Percentiles rank a stretch among this genome's conserved stretches.
These are phyloP conservation scores for Amanita phalloides DNA, from an alignment of 768 basidiomycete genomes.

Conservation along the genomic window DNA sequence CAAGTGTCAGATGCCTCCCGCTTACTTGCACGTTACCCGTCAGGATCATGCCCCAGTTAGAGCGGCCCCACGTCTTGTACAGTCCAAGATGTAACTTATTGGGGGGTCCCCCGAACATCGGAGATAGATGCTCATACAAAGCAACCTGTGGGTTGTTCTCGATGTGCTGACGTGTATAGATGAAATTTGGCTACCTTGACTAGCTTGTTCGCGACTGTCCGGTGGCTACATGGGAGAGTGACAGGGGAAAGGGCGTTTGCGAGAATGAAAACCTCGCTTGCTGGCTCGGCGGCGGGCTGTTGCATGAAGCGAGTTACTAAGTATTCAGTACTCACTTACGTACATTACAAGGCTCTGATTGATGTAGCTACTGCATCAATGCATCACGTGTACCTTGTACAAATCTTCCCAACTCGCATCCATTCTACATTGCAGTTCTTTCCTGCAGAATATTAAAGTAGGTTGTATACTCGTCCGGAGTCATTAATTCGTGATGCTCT, in stretches of 20 bases:
- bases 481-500: slow-evolving; percentile 89
- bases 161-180: not conserved
- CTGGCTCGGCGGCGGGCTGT: not conserved
- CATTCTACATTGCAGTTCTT: slow-evolving; percentile 14
- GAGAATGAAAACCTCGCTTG: not conserved
- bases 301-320: not conserved
- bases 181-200: slow-evolving; percentile 32
- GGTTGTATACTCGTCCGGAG: slow-evolving; percentile 82
- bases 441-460: slow-evolving; percentile 65
- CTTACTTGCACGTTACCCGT: slow-evolving; percentile 80
- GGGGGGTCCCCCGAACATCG: slow-evolving; percentile 59
- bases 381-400: not conserved
- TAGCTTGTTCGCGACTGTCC: slow-evolving; percentile 34
- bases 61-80: slow-evolving; percentile 65
- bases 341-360: not conserved
- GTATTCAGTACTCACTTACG: too few species aligned
- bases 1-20: slow-evolving; percentile 51
- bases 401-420: not conserved
- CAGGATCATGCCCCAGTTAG: slow-evolving; percentile 81
- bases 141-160: slow-evolving; percentile 46
- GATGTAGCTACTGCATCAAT: not conserved
- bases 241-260: slow-evolving; percentile 10
- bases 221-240: slow-evolving; percentile 28
- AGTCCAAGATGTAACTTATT: slow-evolving; percentile 51
- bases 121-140: slow-evolving; percentile 77